phyloP scores from a whole-genome alignment of 164 flowering plant species.

The Taxillus chinensis region DNA sequence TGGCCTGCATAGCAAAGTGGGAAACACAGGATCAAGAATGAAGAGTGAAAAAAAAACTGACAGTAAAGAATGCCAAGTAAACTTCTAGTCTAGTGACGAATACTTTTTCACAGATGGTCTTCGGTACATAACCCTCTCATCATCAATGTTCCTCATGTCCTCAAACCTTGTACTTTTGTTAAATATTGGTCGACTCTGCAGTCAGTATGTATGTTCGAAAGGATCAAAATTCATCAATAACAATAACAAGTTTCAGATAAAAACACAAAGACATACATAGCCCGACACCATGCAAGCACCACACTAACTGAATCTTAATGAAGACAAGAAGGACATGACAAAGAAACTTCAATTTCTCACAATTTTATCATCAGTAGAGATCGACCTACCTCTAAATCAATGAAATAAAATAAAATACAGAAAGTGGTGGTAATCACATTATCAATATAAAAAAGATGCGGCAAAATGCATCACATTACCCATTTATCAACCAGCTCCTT shows the following conservation, averaged over 20 bases:
- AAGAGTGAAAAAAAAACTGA: background rate
- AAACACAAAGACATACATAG: too few relatives aligned
- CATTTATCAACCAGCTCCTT: conserved; percentile 97
- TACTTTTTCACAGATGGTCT: conserved; percentile 72
- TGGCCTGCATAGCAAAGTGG: conserved; percentile 28
- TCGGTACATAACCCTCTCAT: conserved; percentile 53
- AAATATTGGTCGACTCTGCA: conserved; percentile 97
- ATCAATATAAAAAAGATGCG: too few relatives aligned
- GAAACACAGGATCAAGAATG: background rate
- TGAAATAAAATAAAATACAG: too few relatives aligned
- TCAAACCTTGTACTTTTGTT: conserved; percentile 95
- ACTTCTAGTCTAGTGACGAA: background rate
- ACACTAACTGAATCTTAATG: too few relatives aligned
- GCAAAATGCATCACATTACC: conserved; percentile 37
- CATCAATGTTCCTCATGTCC: conserved; percentile 76
- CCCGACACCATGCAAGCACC: too few relatives aligned
- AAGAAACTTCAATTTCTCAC: too few relatives aligned
- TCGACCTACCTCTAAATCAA: too few relatives aligned
- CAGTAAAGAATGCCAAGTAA: background rate
- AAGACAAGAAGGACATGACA: too few relatives aligned
- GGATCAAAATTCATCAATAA: too few relatives aligned
- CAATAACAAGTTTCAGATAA: too few relatives aligned
- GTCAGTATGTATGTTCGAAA: background rate
- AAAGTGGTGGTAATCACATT: too few relatives aligned
- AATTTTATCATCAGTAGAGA: too few relatives aligned